These are phyloP conservation scores for Pseudodiploospora longispora DNA, from an alignment of 2,329 filamentous ascomycete species.

Conservation along the genomic window DNA sequence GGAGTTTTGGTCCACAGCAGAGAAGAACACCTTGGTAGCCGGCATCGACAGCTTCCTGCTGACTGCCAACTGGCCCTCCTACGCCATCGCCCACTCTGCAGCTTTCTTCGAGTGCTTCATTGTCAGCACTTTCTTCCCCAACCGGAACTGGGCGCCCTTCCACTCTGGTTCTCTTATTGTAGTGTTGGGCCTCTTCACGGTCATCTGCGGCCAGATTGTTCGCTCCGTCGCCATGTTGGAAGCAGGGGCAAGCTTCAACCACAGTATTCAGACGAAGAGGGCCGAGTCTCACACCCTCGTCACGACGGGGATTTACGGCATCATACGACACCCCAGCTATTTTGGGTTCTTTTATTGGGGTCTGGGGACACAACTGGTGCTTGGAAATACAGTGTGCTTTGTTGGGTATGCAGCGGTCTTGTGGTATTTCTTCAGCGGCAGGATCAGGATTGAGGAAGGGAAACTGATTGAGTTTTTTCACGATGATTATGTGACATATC, in stretches of 20 bases:
- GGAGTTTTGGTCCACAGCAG: conserved; percentile 86
- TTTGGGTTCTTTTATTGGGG: conserved; percentile 99
- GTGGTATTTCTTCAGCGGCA: conserved; percentile 73
- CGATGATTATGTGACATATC: conserved; percentile 69
- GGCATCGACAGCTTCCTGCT: conserved; percentile 72
- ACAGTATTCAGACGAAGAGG: conserved; percentile 66
- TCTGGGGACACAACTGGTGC: conserved; percentile 81
- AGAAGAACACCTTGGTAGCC: conserved; percentile 69
- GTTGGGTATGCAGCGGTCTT: conserved; percentile 65
- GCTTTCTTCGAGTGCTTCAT: conserved; percentile 67
- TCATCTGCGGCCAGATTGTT: conserved; percentile 63
- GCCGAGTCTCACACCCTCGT: conserved; percentile 69
- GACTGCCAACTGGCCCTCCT: conserved; percentile 73
- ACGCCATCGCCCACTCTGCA: conserved; percentile 71
- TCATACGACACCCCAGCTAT: conserved; percentile 80
- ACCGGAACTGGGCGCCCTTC: conserved; percentile 37
- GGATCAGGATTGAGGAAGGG: conserved; percentile 73
- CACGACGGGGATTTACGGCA: conserved; percentile 68
- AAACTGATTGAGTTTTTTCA: conserved; percentile 77
- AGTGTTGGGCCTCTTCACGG: conserved; percentile 53
- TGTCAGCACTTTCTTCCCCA: conserved; percentile 48
- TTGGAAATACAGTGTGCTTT: conserved; percentile 78
- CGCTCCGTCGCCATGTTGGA: conserved; percentile 82
- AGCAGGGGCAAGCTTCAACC: conserved; percentile 88
- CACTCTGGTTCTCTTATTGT: conserved; percentile 34